Conservation (phyloP, 1,284 basidiomycete species). For the Ustilago hordei region DNA sequence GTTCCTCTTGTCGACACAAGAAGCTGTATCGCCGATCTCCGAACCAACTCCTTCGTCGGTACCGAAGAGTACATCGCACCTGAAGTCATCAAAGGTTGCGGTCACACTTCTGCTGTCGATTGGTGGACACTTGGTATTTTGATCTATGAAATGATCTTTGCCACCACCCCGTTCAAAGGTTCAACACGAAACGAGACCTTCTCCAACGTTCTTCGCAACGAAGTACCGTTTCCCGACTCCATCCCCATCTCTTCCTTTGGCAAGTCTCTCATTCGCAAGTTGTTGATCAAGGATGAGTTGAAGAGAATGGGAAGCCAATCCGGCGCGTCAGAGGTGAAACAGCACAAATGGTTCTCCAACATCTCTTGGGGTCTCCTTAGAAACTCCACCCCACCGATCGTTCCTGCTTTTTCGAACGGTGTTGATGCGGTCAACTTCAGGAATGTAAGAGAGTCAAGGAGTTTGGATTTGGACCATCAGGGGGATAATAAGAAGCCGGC, state of each 20-base stretch:
- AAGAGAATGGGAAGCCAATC: conserved; percentile 88
- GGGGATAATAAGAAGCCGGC: conserved; percentile 75
- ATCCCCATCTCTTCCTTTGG: conserved; percentile 82
- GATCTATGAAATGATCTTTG: conserved; percentile 99
- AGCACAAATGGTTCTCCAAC: conserved; percentile 97
- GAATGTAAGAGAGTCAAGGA: conserved; percentile 86
- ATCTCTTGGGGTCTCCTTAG: conserved; percentile 96
- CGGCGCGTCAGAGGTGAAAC: conserved; percentile 97
- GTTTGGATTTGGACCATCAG: conserved; percentile 82
- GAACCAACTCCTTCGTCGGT: conserved; percentile 98
- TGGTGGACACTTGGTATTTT: conserved; percentile 99
- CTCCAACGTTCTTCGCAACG: conserved; percentile 88
- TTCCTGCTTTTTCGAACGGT: conserved; percentile 84
- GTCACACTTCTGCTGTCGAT: conserved; percentile 97
- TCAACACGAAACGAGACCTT: conserved; percentile 94
- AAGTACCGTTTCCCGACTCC: conserved; percentile 87
- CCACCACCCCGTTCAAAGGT: conserved; percentile 98
- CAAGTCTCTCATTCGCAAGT: conserved; percentile 86
- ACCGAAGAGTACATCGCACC: conserved; percentile 99
- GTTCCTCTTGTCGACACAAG: conserved; percentile 95
- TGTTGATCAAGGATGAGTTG: conserved; percentile 93
- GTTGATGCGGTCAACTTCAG: conserved; percentile 89
- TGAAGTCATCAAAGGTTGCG: conserved; percentile 96
- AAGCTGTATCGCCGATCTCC: conserved; percentile 95
- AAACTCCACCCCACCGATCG: conserved; percentile 91